A percentile compares a stretch with the other conserved stretches of the same genome.
These are phyloP conservation scores for Fonsecaea nubica DNA, from an alignment of 2,329 filamentous ascomycete species.

Conservation along the genomic window DNA sequence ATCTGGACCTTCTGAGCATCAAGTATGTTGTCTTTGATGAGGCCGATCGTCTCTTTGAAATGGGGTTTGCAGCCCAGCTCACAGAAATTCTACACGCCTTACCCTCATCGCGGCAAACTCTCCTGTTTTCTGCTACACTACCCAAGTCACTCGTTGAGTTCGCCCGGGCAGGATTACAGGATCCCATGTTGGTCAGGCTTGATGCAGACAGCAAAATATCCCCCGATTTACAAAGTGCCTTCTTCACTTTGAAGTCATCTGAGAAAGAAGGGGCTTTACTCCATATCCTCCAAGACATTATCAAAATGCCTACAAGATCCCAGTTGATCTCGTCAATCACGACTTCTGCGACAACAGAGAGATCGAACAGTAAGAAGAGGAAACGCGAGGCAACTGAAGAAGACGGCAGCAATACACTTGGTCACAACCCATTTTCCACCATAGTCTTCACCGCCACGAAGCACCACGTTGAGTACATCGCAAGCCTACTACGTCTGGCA, in stretches of 20 bases:
- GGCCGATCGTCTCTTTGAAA: conserved; percentile 94
- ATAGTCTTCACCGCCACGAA: conserved; percentile 96
- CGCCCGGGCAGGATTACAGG: conserved; percentile 87
- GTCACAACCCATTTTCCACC: conserved; percentile 85
- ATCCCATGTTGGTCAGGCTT: conserved; percentile 85
- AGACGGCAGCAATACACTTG: conserved; percentile 55
- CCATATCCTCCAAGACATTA: conserved; percentile 87
- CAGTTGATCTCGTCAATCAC: conserved; percentile 50
- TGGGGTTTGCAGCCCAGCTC: conserved; percentile 95
- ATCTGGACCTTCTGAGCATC: conserved; percentile 85
- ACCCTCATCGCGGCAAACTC: conserved; percentile 81
- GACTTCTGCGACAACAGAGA: conserved; percentile 48
- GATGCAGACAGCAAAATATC: conserved; percentile 97
- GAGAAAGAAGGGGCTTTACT: conserved; percentile 94
- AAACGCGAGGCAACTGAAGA: conserved; percentile 59
- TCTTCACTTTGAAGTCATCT: conserved; percentile 88
- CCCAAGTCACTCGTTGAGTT: conserved; percentile 96
- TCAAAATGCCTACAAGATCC: conserved; percentile 79
- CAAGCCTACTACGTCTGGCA: conserved; percentile 75
- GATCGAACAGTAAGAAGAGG: conserved; percentile 51
- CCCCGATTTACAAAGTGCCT: conserved; percentile 91
- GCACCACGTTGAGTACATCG: conserved; percentile 94
- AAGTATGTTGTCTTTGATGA: conserved; percentile 97
- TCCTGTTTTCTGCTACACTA: conserved; percentile 93
- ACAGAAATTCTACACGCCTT: conserved; percentile 91